phyloP scores from a whole-genome alignment of 2,329 filamentous ascomycete genomes.

The Aspergillus sergii region DNA sequence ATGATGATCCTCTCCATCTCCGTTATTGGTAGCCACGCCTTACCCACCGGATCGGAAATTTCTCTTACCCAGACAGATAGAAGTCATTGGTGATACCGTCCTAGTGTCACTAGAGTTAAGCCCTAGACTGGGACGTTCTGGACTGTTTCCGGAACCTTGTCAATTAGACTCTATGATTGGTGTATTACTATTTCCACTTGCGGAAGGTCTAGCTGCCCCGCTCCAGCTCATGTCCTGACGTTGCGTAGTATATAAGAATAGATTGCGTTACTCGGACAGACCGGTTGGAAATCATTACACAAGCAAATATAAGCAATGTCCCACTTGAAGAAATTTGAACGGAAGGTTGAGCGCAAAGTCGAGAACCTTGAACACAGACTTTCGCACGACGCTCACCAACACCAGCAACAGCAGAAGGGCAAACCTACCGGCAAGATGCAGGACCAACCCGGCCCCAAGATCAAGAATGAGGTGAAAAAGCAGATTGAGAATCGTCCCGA shows the following conservation, averaged over 20 bases:
- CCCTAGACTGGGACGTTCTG: neutral
- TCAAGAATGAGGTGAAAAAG: neutral
- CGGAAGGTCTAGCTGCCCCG: neutral
- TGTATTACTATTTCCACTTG: neutral
- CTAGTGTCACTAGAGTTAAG: too few species aligned
- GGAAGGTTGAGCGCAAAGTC: neutral
- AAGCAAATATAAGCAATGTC: neutral
- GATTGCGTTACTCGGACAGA: neutral
- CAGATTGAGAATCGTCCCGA: constrained; percentile 37
- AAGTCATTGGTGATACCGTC: too few species aligned
- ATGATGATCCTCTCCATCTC: neutral
- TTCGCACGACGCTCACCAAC: neutral
- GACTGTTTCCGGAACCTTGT: neutral
- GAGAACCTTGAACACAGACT: neutral
- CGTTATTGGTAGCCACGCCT: neutral
- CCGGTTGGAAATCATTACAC: neutral
- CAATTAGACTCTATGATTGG: neutral
- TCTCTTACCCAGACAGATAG: neutral
- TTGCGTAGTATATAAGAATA: neutral
- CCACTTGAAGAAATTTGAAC: neutral
- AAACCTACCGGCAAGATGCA: neutral
- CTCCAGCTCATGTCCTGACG: neutral
- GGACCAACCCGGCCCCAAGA: neutral
- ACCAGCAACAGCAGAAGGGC: neutral
- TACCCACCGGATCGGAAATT: neutral